These are phyloP conservation scores for Quercus wislizeni DNA, from an alignment of 306 rosid species.

Conservation along the genomic window DNA sequence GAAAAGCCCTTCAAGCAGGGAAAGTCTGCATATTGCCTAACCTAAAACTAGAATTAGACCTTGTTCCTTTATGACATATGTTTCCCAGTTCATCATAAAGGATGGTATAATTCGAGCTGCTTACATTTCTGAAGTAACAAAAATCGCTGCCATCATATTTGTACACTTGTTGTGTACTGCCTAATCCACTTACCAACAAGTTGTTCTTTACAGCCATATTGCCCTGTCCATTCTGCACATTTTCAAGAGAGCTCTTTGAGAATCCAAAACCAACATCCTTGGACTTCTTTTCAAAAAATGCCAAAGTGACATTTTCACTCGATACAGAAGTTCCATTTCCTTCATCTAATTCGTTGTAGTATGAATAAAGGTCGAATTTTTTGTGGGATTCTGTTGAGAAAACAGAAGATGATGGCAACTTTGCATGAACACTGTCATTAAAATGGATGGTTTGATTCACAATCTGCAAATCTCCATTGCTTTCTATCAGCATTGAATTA, in stretches of 20 bases:
- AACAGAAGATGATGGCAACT: constrained; percentile 26
- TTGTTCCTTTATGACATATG: constrained; percentile 35
- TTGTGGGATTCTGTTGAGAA: constrained; percentile 35
- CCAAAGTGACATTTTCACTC: constrained; percentile 49
- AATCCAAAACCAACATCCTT: constrained; percentile 25
- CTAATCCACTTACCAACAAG: constrained; percentile 55
- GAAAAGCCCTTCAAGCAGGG: constrained; percentile 32
- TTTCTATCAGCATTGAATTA: constrained; percentile 52
- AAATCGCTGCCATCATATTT: constrained; percentile 29
- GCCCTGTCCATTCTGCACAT: constrained; percentile 71
- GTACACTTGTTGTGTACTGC: constrained; percentile 74
- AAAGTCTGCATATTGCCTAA: constrained; percentile 20
- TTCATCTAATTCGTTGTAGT: constrained; percentile 31
- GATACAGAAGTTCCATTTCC: constrained; percentile 27
- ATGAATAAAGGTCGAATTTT: constrained; percentile 46
- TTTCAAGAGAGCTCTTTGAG: constrained; percentile 50
- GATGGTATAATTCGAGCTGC: constrained; percentile 74
- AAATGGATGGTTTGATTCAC: constrained; percentile 57
- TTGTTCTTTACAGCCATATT: constrained; percentile 45
- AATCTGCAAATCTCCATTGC: constrained; percentile 46
- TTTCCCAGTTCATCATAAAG: constrained; percentile 50
- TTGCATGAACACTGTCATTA: constrained; percentile 39
- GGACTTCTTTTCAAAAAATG: constrained; percentile 45
- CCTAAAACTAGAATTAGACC: constrained; percentile 18
- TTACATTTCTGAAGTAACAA: constrained; percentile 71